These are phyloP conservation scores for Lentinula detonsa DNA, from an alignment of 768 basidiomycete genomes.

Conservation along the genomic window DNA sequence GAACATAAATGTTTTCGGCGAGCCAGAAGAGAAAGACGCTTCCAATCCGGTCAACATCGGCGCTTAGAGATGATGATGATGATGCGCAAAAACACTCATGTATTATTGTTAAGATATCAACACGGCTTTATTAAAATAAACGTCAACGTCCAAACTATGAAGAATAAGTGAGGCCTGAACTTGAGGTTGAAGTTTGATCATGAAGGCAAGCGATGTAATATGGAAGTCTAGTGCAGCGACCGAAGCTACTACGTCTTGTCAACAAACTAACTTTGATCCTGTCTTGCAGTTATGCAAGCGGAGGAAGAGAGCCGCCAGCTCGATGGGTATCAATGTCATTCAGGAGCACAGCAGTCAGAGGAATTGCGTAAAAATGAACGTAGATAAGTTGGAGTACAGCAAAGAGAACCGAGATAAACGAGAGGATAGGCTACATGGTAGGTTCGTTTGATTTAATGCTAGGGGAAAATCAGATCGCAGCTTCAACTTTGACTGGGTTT, in stretches of 20 bases:
- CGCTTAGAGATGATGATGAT: not conserved
- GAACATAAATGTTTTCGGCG: conserved; percentile 69
- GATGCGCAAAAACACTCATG: not conserved
- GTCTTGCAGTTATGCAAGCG: no score
- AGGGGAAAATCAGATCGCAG: not conserved
- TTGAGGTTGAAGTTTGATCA: no score
- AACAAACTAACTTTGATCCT: no score
- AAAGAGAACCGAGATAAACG: not conserved
- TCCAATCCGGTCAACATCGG: conserved; percentile 27
- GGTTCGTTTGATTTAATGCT: not conserved
- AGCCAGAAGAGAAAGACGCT: conserved; percentile 47
- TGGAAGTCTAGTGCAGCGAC: no score
- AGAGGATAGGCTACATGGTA: not conserved
- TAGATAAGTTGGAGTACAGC: not conserved
- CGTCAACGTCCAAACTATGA: no score
- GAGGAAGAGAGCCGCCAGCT: no score
- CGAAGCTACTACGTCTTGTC: no score
- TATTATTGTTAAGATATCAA: not conserved
- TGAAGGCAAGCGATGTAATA: no score
- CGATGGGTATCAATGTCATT: not conserved
- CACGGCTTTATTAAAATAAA: no score
- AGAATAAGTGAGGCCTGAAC: no score
- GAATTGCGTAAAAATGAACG: not conserved
- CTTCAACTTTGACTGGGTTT: not conserved
- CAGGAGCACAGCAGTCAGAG: no score